These are phyloP conservation scores for Syncephalastrum racemosum DNA, from an alignment of 371 early-diverging fungal species.

Conservation along the genomic window DNA sequence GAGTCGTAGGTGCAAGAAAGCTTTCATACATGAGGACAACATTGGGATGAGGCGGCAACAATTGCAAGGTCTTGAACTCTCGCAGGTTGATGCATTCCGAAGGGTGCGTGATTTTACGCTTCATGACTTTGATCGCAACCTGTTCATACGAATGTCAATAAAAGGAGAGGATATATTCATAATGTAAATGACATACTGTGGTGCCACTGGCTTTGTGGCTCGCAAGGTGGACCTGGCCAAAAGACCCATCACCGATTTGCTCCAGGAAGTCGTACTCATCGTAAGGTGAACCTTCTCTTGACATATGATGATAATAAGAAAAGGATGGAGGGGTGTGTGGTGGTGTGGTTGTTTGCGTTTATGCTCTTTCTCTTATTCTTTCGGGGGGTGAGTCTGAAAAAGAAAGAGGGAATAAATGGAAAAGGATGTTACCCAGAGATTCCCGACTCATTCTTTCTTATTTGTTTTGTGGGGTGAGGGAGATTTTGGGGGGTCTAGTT, in stretches of 20 bases:
- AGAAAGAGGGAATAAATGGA: no score
- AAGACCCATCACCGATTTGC: slow-evolving; percentile 89
- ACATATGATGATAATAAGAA: slow-evolving; percentile 12
- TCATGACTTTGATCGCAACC: slow-evolving; percentile 96
- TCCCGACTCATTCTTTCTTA: no score
- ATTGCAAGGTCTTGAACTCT: slow-evolving; percentile 70
- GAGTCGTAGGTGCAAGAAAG: slow-evolving; percentile 68
- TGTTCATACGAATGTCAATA: slow-evolving; percentile 19
- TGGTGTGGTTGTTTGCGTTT: no score
- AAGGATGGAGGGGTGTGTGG: neutral
- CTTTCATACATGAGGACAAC: slow-evolving; percentile 83
- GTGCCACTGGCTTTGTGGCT: slow-evolving; percentile 65
- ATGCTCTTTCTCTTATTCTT: no score
- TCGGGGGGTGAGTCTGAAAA: no score
- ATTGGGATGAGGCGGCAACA: slow-evolving; percentile 72
- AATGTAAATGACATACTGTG: slow-evolving; percentile 49
- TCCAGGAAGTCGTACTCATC: slow-evolving; percentile 71
- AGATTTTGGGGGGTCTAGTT: no score
- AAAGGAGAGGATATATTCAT: neutral
- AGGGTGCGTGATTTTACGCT: slow-evolving; percentile 76
- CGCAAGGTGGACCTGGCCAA: slow-evolving; percentile 86
- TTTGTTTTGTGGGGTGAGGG: no score
- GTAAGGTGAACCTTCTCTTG: slow-evolving; percentile 20
- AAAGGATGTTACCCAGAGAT: no score
- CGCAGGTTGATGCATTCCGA: slow-evolving; percentile 75